phyloP scores from a whole-genome alignment of 2,329 filamentous ascomycete genomes.

The Pyricularia sp. region DNA sequence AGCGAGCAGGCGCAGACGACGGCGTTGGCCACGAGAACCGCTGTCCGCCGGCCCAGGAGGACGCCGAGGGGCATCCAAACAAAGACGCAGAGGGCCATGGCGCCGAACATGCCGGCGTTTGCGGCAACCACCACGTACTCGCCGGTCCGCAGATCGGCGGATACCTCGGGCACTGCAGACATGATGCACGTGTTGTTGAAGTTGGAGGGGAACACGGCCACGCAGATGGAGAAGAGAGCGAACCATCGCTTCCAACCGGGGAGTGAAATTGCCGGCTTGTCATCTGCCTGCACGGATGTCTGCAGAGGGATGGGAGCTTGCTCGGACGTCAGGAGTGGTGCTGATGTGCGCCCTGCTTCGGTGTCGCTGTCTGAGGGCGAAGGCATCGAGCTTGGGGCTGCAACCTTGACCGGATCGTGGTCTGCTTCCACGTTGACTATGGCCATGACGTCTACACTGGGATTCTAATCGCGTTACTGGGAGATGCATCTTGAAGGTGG shows the following conservation, averaged over 20 bases:
- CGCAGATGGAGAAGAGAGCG: constrained; percentile 1
- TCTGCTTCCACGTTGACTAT: background rate
- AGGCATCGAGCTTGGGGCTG: background rate
- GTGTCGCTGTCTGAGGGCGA: background rate
- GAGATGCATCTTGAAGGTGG: background rate
- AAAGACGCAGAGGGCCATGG: constrained; percentile 55
- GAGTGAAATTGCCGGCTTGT: background rate
- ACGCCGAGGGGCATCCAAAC: constrained; percentile 54
- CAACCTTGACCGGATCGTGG: background rate
- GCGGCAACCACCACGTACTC: constrained; percentile 62
- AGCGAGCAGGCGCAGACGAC: constrained; percentile 63
- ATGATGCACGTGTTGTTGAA: constrained; percentile 56
- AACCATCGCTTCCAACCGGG: background rate
- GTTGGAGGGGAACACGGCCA: background rate
- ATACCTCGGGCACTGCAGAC: constrained; percentile 66
- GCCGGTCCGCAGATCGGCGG: constrained; percentile 52
- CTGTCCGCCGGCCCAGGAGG: constrained; percentile 33
- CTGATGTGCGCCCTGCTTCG: background rate
- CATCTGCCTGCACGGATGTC: background rate
- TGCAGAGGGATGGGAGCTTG: background rate
- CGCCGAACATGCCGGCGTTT: constrained; percentile 62
- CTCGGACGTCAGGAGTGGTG: background rate
- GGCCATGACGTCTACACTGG: background rate
- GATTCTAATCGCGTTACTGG: background rate
- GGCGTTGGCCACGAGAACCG: constrained; percentile 32